Evolutionary conservation across 2,329 filamentous ascomycete species (phyloP).

Genomic region (Talaromyces sp.): DNA sequence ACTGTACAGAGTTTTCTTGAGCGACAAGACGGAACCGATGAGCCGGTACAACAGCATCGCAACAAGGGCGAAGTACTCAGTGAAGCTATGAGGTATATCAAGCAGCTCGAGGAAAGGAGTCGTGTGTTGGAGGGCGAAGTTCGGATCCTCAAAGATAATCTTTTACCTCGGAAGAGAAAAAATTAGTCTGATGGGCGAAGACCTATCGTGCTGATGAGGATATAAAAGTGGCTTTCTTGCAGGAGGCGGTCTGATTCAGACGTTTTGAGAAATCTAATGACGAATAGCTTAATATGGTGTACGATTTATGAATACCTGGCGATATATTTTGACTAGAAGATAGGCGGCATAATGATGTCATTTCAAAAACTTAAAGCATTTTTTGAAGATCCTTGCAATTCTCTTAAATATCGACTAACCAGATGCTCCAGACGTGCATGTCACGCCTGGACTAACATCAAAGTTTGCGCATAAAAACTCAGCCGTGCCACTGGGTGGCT

Average conservation of each 20-base stretch:
- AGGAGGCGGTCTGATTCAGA: background rate
- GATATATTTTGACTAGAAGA: too few species aligned
- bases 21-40: background rate
- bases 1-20: constrained; percentile 4
- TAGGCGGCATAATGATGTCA: background rate
- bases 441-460: constrained; percentile 29
- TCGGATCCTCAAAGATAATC: constrained; percentile 11
- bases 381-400: background rate
- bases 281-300: background rate
- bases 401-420: constrained; percentile 22
- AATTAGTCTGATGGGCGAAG: background rate
- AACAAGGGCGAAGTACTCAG: constrained; percentile 5
- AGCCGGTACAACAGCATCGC: constrained; percentile 5
- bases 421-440: constrained; percentile 35
- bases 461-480: constrained; percentile 36
- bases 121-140: constrained; percentile 6
- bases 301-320: background rate
- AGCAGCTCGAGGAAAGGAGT: constrained; percentile 7
- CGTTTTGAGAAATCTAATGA: background rate
- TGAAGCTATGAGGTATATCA: constrained; percentile 14
- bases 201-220: background rate
- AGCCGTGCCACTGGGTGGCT: constrained; percentile 32
- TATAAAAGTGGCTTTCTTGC: constrained; percentile 3
- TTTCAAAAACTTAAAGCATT: background rate
- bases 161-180: constrained; percentile 4